phyloP scores from a whole-genome alignment of 2,329 filamentous ascomycete species.

The Penicillium sp. region DNA sequence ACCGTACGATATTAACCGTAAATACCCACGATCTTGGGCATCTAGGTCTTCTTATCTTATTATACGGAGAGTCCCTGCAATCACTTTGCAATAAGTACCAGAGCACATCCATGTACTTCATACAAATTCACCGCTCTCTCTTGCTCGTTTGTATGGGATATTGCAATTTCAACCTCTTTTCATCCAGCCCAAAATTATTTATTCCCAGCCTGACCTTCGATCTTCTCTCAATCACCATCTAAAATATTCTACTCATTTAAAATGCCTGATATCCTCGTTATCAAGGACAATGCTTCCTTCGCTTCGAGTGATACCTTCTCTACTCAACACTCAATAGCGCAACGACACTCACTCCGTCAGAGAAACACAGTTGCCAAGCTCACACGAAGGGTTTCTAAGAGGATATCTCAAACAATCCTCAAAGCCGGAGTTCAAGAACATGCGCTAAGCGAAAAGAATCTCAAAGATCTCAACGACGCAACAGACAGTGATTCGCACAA shows the following conservation, averaged over 20 bases:
- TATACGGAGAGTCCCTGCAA: not conserved
- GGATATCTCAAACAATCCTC: conserved; percentile 12
- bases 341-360: conserved; percentile 6
- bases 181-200: not conserved
- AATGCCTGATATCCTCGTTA: conserved; percentile 11
- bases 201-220: not conserved
- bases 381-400: conserved; percentile 16
- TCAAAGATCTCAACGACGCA: conserved; percentile 5
- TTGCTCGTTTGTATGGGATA: not conserved
- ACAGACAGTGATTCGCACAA: not conserved
- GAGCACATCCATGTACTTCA: not conserved
- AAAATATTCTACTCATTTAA: not conserved
- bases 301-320: conserved; percentile 11
- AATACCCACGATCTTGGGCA: not conserved
- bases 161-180: not conserved
- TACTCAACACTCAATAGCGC: conserved; percentile 2
- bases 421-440: not conserved
- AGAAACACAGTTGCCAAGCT: conserved; percentile 12
- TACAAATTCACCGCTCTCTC: too few species aligned
- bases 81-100: not conserved
- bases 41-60: not conserved
- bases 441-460: conserved; percentile 13
- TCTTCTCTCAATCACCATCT: not conserved
- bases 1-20: not conserved
- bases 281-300: conserved; percentile 15